Evolutionary conservation across 176 grass and related monocot genomes (phyloP).

Genomic region (Alopecurus myosuroides): DNA sequence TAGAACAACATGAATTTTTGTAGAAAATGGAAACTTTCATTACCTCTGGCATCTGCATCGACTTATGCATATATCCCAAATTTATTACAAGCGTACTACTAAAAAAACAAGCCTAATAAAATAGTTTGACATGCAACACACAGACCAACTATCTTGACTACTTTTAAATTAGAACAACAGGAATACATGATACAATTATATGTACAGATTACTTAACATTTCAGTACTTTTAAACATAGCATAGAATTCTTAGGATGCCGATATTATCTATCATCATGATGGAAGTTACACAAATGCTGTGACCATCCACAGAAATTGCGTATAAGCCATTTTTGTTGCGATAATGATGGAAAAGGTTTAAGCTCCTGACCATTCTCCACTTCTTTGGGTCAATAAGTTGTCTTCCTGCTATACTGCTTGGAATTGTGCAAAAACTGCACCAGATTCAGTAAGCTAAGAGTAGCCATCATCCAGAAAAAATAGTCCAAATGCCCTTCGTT

Average conservation of each 20-base stretch:
- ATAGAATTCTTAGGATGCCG: not conserved
- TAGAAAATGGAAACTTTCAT: no score
- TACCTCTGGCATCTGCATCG: no score
- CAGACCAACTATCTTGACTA: no score
- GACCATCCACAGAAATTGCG: not conserved
- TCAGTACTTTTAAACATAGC: not conserved
- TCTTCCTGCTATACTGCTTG: not conserved
- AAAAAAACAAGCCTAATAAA: no score
- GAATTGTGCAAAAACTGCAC: not conserved
- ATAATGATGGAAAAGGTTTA: not conserved
- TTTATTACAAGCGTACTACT: no score
- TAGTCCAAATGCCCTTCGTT: conserved; percentile 18
- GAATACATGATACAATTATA: not conserved
- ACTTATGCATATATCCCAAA: no score
- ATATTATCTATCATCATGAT: not conserved
- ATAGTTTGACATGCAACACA: no score
- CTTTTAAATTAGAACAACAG: no score
- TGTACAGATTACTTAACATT: not conserved
- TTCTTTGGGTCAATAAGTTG: not conserved
- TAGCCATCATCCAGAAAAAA: conserved; percentile 7
- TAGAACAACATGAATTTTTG: not conserved
- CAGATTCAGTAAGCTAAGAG: conserved; percentile 4
- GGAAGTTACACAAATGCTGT: not conserved
- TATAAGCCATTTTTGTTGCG: not conserved
- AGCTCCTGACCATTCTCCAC: not conserved